Base-by-base conservation (phyloP, 2,329 filamentous ascomycete genomes). In the Magnaporthiopsis poae region DNA sequence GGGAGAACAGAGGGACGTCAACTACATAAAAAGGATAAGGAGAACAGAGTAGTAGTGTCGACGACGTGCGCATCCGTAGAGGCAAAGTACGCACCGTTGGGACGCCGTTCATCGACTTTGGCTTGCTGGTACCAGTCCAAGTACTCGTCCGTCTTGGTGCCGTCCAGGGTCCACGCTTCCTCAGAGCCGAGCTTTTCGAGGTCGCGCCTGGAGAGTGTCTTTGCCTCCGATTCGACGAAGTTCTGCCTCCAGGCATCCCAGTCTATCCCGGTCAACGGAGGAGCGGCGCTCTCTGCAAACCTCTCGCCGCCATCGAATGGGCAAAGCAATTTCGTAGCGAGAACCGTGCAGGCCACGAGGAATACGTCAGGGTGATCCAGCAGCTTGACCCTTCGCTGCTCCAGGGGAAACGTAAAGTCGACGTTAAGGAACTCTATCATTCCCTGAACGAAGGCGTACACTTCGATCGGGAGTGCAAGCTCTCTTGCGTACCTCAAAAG, bases 261-360 rank as follows among this genome's bases (percentile, higher is more conserved):
- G 73, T 94, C 80, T 66, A 97, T 80, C 27, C 77, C 75, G 18
- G 85, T 80, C 1, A 87, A 83, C 67, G 91, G 88, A 29, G n/a
- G 12, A 79, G 77, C 66, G 5, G 39, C 13, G 18, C 78, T 70
- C 25, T 79, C 80, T 52, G 73, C 75, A 82, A 83, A 79, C 60
- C 88, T 80, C 65, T 80, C 75, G 15, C 82, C 72, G 29, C 80
- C 78, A 71, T 91, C 86, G 61, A 96, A 86, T 0, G 94, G 91
- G 71, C 91, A 92, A 27, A 90, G 80, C 2, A 96, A 75, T 72
- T 97, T 97, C 3, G 89, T 87, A 4, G 90, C 86, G 18, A 96
- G 82, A 2, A 96, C 80, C 3, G 96, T 75, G 3, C 91, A 79
- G 4, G 88, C 82, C 66, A 92, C 80, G 0, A 97, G 78, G 61